These are phyloP conservation scores for Suhomyces yuchorum DNA, from an alignment of 1,139 yeast species.

Conservation along the genomic window DNA sequence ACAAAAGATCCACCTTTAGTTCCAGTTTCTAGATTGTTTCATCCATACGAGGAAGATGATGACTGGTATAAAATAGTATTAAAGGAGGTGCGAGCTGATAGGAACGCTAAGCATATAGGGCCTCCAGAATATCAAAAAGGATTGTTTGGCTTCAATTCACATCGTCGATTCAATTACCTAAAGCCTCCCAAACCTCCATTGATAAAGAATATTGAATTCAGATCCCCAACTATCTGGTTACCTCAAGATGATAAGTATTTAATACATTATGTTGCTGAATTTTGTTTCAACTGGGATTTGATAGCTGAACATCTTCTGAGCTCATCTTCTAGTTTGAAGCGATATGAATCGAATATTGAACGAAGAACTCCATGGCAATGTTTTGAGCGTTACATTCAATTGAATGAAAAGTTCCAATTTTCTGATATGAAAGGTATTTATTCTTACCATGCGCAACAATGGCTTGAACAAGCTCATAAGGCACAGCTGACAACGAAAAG, in stretches of 20 bases:
- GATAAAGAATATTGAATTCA: constrained; percentile 69
- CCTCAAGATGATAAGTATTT: constrained; percentile 88
- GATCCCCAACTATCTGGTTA: constrained; percentile 94
- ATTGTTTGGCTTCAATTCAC: constrained; percentile 58
- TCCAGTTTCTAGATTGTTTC: constrained; percentile 63
- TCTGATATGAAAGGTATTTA: constrained; percentile 86
- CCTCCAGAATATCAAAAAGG: constrained; percentile 56
- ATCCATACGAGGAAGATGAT: constrained; percentile 63
- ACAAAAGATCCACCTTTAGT: constrained; percentile 34
- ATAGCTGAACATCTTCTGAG: constrained; percentile 77
- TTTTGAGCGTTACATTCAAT: constrained; percentile 91
- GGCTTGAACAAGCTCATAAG: constrained; percentile 90
- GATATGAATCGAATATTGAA: constrained; percentile 84
- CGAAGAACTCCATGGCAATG: constrained; percentile 99
- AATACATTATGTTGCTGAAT: constrained; percentile 81
- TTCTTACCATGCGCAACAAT: constrained; percentile 81
- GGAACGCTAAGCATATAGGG: constrained; percentile 19
- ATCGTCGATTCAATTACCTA: constrained; percentile 60
- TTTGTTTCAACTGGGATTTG: constrained; percentile 90
- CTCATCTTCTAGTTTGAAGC: constrained; percentile 56
- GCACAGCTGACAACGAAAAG: constrained; percentile 87
- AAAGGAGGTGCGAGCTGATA: constrained; percentile 39
- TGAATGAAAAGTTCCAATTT: constrained; percentile 84
- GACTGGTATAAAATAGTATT: constrained; percentile 64
- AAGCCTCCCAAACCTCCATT: constrained; percentile 91